phyloP scores from a whole-genome alignment of 2,329 filamentous ascomycete species.

The Fusarium tuaranense region DNA sequence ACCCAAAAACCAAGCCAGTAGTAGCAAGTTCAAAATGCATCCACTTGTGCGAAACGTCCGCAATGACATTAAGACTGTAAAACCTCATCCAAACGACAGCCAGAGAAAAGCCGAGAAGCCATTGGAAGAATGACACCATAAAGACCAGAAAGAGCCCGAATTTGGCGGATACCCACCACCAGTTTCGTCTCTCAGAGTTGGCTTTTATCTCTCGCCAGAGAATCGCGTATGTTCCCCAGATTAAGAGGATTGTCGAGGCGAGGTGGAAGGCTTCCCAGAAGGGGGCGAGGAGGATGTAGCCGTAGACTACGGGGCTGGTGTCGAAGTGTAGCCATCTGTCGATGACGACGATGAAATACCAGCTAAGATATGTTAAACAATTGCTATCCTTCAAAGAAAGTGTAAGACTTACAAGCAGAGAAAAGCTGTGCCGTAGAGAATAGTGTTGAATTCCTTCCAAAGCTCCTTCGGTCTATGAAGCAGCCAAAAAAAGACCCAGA shows the following conservation, averaged over 20 bases:
- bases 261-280: slow-evolving; percentile 21
- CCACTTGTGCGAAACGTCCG: slow-evolving; percentile 16
- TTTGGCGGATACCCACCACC: slow-evolving; percentile 19
- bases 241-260: slow-evolving; percentile 12
- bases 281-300: slow-evolving; percentile 25
- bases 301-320: not conserved
- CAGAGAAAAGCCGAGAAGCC: slow-evolving; percentile 13
- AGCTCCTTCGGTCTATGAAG: not conserved
- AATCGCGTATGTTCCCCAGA: slow-evolving; percentile 24
- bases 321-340: slow-evolving; percentile 26
- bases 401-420: not conserved
- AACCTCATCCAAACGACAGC: slow-evolving; percentile 24
- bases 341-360: slow-evolving; percentile 12
- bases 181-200: not conserved
- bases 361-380: not conserved
- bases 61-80: slow-evolving; percentile 18
- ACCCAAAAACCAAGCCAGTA: slow-evolving; percentile 15
- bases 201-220: slow-evolving; percentile 14
- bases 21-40: slow-evolving; percentile 23
- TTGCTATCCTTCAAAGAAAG: not conserved
- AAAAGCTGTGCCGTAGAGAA: slow-evolving; percentile 4
- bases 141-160: slow-evolving; percentile 9
- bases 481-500: not conserved
- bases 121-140: slow-evolving; percentile 23
- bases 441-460: slow-evolving; percentile 19